Base-by-base conservation (phyloP, 1,284 basidiomycete genomes). In the Austropuccinia psidii region DNA sequence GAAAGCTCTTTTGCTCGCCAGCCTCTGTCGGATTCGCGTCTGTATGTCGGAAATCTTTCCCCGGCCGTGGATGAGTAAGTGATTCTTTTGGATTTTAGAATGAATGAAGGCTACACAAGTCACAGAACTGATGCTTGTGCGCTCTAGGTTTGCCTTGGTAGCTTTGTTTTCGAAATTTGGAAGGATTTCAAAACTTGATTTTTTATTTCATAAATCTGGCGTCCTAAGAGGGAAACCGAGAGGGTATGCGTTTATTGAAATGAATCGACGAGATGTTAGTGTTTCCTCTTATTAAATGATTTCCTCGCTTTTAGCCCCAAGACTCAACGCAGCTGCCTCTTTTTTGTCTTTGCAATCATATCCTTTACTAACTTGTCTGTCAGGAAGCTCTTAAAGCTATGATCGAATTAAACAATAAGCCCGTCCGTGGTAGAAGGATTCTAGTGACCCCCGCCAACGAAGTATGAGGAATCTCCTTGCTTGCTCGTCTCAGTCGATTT, bases 201-300 rank as follows among this genome's bases (percentile, higher is more conserved):
- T 89, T 80, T 85, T 98, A 77, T 96, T 95, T 79, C 94, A 98
- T 85, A 97, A 95, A 83, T 84, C 88, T 0, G 95, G 95, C 0
- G 85, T 88, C 4, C 82, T 88, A 78, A 92, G 89, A 80, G 95
- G 95, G 15, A 95, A 92, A 80, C 93, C 95, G 0, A 84, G 93
- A 21, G 95, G 95, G 1, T 98, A 94, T 81, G 94, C 93, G 0
- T 98, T 98, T 77, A 83, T 98, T 39, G 92, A 97, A 82, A 97
- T 88, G 79, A 84, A 84, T 35, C 85, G 85, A 62, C 85, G 87
- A 81, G 86, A 88, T 82, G 93, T 96, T 82, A 84, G 91, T 88
- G 62, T 29, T 1, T 15, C 13, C 2, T 19, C 0, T 24, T 15
- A 33, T 1, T 7, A 4, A 3, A 2, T 7, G 24, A 1, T 7